Percentiles rank a stretch among this genome's conserved stretches.
Conservation (phyloP, 345 rosid species). For the Arabidopsis thaliana region DNA sequence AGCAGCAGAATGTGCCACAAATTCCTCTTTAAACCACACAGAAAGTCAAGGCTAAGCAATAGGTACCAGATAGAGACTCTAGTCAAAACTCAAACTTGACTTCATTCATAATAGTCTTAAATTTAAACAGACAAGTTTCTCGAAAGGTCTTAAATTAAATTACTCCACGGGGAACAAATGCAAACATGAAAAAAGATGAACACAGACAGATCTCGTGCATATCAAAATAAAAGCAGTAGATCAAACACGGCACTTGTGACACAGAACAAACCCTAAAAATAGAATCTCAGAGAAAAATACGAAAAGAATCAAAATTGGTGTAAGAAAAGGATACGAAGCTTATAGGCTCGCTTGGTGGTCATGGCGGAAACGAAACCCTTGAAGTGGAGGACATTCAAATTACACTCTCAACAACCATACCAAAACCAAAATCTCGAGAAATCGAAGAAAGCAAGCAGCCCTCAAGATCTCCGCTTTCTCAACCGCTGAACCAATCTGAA, state of each 20-base stretch:
- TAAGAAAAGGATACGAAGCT: conserved; percentile 87
- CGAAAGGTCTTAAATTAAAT: conserved; percentile 30
- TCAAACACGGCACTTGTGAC: conserved; percentile 30
- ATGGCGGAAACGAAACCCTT: conserved; percentile 65
- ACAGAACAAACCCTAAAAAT: conserved; percentile 19
- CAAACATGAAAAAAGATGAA: neutral
- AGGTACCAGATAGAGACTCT: neutral
- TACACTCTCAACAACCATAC: conserved; percentile 1
- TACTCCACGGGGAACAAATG: conserved; percentile 21
- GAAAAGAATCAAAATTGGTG: neutral
- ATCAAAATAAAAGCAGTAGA: conserved; percentile 36
- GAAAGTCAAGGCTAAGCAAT: conserved; percentile 56
- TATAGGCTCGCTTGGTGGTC: conserved; percentile 98
- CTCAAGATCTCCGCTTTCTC: conserved; percentile 47
- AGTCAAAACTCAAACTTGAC: conserved; percentile 32
- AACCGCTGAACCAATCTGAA: conserved; percentile 34
- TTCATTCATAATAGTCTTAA: neutral
- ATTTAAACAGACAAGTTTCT: conserved; percentile 34
- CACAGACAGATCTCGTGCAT: conserved; percentile 46
- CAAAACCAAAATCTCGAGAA: neutral
- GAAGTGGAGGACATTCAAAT: conserved; percentile 52
- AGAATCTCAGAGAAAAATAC: conserved; percentile 15
- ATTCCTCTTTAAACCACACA: conserved; percentile 67
- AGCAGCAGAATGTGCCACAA: conserved; percentile 92
- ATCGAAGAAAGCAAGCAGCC: conserved; percentile 10